These are phyloP conservation scores for Heracleum sosnowskyi DNA, from an alignment of 129 eudicot genomes.

Conservation along the genomic window DNA sequence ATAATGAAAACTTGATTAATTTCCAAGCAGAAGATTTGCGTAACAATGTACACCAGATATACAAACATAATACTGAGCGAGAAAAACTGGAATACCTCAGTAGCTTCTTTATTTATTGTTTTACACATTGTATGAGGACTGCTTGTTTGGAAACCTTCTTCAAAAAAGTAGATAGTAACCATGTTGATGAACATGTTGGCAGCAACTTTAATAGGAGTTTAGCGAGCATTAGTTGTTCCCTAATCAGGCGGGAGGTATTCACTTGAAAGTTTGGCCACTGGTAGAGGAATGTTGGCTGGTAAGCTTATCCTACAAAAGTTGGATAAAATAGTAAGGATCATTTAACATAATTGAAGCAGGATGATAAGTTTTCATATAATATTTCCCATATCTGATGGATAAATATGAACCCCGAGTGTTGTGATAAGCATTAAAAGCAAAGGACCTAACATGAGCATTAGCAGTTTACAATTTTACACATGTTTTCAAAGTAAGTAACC, in stretches of 20 bases:
- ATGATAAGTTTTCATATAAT: neutral
- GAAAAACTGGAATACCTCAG: neutral
- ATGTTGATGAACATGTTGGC: neutral
- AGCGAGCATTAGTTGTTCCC: neutral
- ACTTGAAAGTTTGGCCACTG: neutral
- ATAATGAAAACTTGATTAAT: no score
- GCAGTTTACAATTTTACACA: neutral
- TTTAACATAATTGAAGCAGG: neutral
- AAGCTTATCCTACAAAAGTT: neutral
- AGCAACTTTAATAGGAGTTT: no score
- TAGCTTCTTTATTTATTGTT: neutral
- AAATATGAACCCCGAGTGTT: no score
- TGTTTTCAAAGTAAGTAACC: neutral
- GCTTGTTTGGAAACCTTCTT: neutral
- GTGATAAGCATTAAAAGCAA: neutral
- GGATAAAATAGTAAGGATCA: neutral
- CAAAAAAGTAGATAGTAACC: no score
- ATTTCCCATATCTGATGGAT: neutral
- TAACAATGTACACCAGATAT: neutral
- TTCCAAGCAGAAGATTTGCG: no score
- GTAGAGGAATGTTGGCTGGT: neutral
- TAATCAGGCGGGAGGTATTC: neutral
- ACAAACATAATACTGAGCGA: neutral
- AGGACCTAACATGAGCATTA: neutral
- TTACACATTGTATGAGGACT: neutral